Evolutionary conservation across 768 basidiomycete species (phyloP), one percentile per base, ranked within the genome.

Genomic region (Calocera cornea): DNA sequence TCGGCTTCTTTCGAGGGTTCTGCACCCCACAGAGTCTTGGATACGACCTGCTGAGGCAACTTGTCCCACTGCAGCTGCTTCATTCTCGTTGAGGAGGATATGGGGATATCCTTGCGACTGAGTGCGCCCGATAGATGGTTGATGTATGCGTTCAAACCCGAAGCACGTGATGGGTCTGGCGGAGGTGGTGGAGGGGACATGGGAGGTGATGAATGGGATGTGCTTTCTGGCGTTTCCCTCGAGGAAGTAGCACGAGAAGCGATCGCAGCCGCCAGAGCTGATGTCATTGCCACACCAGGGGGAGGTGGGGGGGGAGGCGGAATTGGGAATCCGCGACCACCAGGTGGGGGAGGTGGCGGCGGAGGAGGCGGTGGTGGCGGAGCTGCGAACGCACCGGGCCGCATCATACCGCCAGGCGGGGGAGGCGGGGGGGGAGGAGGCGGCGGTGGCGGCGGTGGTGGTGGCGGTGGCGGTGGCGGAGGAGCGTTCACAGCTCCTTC

Each of bases 21-120:
- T 38, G 68, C 65, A 65, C 80, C 79, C 90, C 93, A 99, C 16
- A 97, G 79, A 0, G 95, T 98, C 74, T 88, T 89, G 0, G 80
- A 80, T 36, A 92, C 87, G 72, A 90, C 87, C 70, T 89, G 87
- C 67, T 92, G 92, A 27, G 90, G 87, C n/a, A 99, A 82, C 73
- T 97, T 98, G 75, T 97, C 95, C 95, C 95, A 99, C 74, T 97
- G 95, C 66, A 99, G 80, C 75, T 97, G 94, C 75, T 97, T 97
- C 90, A 97, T 93, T 82, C 94, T 93, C 38, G 86, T 89, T 68
- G 83, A 87, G 1, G 95, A 90, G 34, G 90, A 87, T 47, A 93
- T 82, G 1, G 86, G 82, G 74, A 97, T 84, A 73, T 92, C 91
- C 77, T 97, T 97, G 64, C 92, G 88, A 50, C 82, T 80, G 63